Evolutionary conservation across 2,329 filamentous ascomycete genomes (phyloP).

Genomic region (Trichophyton simii): DNA sequence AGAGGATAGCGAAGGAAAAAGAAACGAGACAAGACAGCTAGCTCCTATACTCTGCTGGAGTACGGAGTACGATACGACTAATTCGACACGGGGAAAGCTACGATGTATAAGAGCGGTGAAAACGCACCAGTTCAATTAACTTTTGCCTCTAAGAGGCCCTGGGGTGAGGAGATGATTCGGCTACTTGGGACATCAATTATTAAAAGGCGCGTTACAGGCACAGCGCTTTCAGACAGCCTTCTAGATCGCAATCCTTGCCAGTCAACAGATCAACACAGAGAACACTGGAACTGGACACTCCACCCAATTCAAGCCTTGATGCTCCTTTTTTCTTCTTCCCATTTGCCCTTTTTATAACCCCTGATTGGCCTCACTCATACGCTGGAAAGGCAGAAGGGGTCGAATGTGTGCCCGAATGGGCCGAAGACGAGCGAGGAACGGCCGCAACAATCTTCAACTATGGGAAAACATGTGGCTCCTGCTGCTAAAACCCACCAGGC

Average conservation of each 20-base stretch:
- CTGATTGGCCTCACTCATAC: background rate
- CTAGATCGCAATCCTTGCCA: background rate
- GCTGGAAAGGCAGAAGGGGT: background rate
- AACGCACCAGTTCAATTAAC: background rate
- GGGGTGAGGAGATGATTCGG: background rate
- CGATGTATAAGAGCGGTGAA: conserved; percentile 1
- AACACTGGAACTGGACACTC: background rate
- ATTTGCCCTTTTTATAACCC: background rate
- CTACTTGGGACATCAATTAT: background rate
- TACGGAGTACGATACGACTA: background rate
- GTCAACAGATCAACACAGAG: background rate
- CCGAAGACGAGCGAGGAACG: background rate
- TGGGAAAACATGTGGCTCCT: background rate
- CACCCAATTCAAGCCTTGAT: background rate
- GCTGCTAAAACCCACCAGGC: background rate
- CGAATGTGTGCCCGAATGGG: background rate
- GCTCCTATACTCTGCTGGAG: background rate
- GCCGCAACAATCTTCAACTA: background rate
- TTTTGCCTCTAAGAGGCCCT: background rate
- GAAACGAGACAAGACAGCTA: background rate
- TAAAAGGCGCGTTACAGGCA: background rate
- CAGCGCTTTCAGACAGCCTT: background rate
- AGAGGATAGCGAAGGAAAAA: background rate
- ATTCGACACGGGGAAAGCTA: background rate
- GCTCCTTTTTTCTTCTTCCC: background rate